Evolutionary conservation across 2,329 filamentous ascomycete genomes (phyloP), one percentile per base, ranked within the genome.

Genomic region (Fusarium sarcochroum): DNA sequence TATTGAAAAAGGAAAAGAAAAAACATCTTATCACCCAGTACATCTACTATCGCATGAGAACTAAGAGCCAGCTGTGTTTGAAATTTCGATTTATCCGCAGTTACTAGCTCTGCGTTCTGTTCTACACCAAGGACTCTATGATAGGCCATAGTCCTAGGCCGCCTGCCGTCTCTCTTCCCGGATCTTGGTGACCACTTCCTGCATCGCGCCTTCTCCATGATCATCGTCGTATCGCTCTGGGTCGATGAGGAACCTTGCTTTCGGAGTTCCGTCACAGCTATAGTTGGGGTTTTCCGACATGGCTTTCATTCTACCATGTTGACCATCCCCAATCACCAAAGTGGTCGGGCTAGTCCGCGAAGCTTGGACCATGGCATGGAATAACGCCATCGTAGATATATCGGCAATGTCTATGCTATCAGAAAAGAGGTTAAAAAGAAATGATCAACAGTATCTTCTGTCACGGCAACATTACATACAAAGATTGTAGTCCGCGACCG

Each of bases 41-140:
- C 37, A 21, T 18, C 37, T 40, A 40, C 37, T 18, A 40, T 40
- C 37, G n/a, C 18, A 8, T 40, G 37, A 40, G 8, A 40, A 18
- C n/a, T 40, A 40, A 40, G 20, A 6, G 37, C n/a, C 17, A 21
- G 17, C 37, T 40, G 37, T n/a, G 37, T 40, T 10, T 11, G 37
- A n/a, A 40, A 40, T 18, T 18, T 40, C 17, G 37, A 14, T 40
- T 40, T 40, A 40, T 40, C 37, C 37, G 7, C 37, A 40, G 37
- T 40, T 40, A 40, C 37, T 41, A 41, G 38, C n/a, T 41, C 38
- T 41, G 38, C 38, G 38, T 18, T 41, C 38, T 41, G 38, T 41
- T 41, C 38, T 18, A 18, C 38, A 41, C 38, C 38, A 41, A 41
- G 21, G 38, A 41, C 38, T 17, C 35, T 41, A 41, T 41, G n/a